Evolutionary conservation across 345 rosid genomes (phyloP).

Genomic region (Gynandropsis gynandra): DNA sequence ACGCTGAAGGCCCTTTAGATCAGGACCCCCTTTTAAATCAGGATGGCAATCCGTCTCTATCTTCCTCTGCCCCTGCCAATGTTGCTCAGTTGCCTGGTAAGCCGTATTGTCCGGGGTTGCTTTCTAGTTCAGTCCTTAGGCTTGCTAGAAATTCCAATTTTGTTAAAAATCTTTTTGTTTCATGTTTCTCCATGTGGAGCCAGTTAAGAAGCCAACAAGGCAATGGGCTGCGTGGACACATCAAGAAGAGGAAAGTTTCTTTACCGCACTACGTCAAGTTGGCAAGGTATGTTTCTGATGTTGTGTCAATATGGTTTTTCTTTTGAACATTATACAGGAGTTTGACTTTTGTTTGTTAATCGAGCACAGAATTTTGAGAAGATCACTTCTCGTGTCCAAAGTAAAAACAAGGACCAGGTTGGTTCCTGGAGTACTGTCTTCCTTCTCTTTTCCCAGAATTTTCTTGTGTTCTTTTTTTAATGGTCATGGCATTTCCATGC

Average conservation of each 20-base stretch:
- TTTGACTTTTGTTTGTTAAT: slow-evolving; percentile 3
- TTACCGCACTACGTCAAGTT: slow-evolving; percentile 95
- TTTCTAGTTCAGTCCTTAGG: slow-evolving; percentile 1
- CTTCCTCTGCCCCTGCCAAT: slow-evolving; percentile 32
- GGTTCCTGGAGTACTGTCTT: slow-evolving; percentile 12
- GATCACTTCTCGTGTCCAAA: slow-evolving; percentile 90
- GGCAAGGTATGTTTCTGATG: slow-evolving; percentile 64
- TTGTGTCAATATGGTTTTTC: neutral
- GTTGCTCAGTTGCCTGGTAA: slow-evolving; percentile 54
- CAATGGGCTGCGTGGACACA: slow-evolving; percentile 99
- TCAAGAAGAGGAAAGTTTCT: slow-evolving; percentile 96
- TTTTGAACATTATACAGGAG: slow-evolving; percentile 3
- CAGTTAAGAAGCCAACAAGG: slow-evolving; percentile 79
- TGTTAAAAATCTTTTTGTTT: slow-evolving; percentile 12
- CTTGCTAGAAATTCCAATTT: slow-evolving; percentile 1
- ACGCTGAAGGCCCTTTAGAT: slow-evolving; percentile 18
- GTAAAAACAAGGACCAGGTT: slow-evolving; percentile 99
- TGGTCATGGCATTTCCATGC: slow-evolving; percentile 1
- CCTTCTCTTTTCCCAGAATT: neutral
- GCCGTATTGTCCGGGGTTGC: slow-evolving; percentile 22
- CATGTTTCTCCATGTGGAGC: neutral
- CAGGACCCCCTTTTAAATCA: slow-evolving; percentile 28
- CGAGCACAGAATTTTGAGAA: slow-evolving; percentile 84
- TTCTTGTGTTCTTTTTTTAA: slow-evolving; percentile 16
- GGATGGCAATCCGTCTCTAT: slow-evolving; percentile 34